Evolutionary conservation across 2,329 filamentous ascomycete genomes (phyloP).

Genomic region (Microcyclosporella mali): DNA sequence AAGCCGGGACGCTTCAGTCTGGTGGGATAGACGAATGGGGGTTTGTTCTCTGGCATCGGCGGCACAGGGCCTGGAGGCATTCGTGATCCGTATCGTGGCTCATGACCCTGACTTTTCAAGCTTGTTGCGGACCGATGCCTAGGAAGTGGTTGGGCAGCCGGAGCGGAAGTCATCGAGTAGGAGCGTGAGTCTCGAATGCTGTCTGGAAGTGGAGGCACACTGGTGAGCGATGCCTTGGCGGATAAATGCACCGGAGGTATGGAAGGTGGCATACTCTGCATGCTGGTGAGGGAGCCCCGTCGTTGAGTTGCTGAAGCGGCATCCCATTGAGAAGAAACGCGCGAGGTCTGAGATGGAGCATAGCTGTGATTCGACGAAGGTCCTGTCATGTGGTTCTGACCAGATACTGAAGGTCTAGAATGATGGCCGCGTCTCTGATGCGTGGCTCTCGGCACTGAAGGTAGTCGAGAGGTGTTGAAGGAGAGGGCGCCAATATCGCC

Average conservation of each 20-base stretch:
- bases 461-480: conserved; percentile 34
- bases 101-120: conserved; percentile 37
- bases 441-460: conserved; percentile 32
- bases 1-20: conserved; percentile 38
- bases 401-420: conserved; percentile 35
- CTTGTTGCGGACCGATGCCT: conserved; percentile 42
- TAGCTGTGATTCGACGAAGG: conserved; percentile 29
- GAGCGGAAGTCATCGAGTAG: conserved; percentile 38
- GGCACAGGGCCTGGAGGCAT: conserved; percentile 29
- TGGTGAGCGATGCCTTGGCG: conserved; percentile 18
- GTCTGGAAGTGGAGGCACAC: conserved; percentile 19
- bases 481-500: conserved; percentile 40
- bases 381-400: conserved; percentile 26
- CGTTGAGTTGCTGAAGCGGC: conserved; percentile 33
- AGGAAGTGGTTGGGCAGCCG: conserved; percentile 33
- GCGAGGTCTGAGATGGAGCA: conserved; percentile 37
- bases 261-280: conserved; percentile 39
- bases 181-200: conserved; percentile 36
- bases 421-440: conserved; percentile 31
- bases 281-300: conserved; percentile 37
- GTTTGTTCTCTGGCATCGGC: conserved; percentile 31
- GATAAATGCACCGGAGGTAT: conserved; percentile 23
- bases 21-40: conserved; percentile 39
- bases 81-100: conserved; percentile 24
- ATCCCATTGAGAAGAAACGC: conserved; percentile 35